Evolutionary conservation across 1,139 yeast species (phyloP).

Genomic region (Saccharomyces hybrid): DNA sequence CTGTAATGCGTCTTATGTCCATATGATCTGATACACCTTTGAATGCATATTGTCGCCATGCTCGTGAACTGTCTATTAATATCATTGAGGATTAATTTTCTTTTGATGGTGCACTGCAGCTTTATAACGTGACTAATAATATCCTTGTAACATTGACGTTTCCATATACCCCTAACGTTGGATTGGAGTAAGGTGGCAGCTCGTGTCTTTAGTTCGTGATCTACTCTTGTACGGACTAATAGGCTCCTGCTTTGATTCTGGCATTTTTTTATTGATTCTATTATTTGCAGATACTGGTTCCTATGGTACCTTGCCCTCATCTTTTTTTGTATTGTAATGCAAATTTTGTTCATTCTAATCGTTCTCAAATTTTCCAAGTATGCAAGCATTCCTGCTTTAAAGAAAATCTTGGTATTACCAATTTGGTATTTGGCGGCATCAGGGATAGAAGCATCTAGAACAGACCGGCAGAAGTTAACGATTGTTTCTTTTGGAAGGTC

Average conservation of each 20-base stretch:
- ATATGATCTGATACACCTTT: slow-evolving; percentile 35
- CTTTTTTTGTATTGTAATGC: slow-evolving; percentile 80
- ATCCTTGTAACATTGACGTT: slow-evolving; percentile 39
- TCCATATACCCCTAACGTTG: slow-evolving; percentile 42
- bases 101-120: slow-evolving; percentile 66
- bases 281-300: slow-evolving; percentile 48
- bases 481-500: slow-evolving; percentile 50
- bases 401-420: slow-evolving; percentile 85
- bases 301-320: slow-evolving; percentile 63
- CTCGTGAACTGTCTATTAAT: slow-evolving; percentile 43
- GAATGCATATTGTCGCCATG: slow-evolving; percentile 60
- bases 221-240: slow-evolving; percentile 50
- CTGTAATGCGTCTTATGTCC: slow-evolving; percentile 15
- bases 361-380: slow-evolving; percentile 80
- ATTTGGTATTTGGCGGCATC: slow-evolving; percentile 68
- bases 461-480: slow-evolving; percentile 56
- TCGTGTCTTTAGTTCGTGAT: slow-evolving; percentile 47
- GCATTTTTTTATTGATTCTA: slow-evolving; percentile 46
- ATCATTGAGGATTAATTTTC: slow-evolving; percentile 48
- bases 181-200: slow-evolving; percentile 76
- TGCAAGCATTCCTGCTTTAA: slow-evolving; percentile 95
- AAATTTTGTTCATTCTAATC: slow-evolving; percentile 68
- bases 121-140: slow-evolving; percentile 46
- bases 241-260: slow-evolving; percentile 64
- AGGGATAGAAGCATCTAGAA: slow-evolving; percentile 55